Evolutionary conservation across 768 basidiomycete genomes (phyloP).

Genomic region (Tulasnella sp.): DNA sequence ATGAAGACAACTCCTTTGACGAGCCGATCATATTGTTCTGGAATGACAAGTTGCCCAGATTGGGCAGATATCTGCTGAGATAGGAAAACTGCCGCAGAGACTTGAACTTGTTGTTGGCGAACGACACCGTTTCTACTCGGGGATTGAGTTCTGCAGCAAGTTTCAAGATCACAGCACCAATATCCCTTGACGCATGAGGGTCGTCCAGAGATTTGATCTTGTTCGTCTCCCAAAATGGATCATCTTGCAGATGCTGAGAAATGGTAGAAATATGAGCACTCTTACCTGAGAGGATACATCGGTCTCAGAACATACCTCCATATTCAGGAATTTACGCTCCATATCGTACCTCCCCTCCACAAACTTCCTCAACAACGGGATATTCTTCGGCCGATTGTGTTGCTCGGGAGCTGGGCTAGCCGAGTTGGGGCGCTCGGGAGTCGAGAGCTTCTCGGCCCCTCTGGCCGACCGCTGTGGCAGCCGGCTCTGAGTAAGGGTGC

Average conservation of each 20-base stretch:
- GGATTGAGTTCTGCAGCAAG: conserved; percentile 69
- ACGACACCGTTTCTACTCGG: conserved; percentile 62
- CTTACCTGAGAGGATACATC: not conserved
- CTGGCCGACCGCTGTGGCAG: too few species aligned
- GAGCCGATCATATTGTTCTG: conserved; percentile 61
- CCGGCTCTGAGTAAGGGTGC: too few species aligned
- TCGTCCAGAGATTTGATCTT: conserved; percentile 58
- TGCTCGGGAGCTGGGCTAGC: too few species aligned
- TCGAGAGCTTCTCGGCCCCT: too few species aligned
- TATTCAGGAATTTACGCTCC: conserved; percentile 57
- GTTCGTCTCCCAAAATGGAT: conserved; percentile 60
- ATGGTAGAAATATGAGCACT: not conserved
- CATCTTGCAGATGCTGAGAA: conserved; percentile 59
- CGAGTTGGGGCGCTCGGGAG: too few species aligned
- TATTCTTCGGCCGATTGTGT: too few species aligned
- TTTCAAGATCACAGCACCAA: conserved; percentile 76
- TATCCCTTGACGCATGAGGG: conserved; percentile 40
- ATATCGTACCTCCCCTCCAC: conserved; percentile 62
- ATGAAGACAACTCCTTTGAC: conserved; percentile 57
- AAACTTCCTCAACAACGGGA: conserved; percentile 67
- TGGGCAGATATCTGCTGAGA: conserved; percentile 63
- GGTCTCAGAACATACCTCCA: conserved; percentile 48
- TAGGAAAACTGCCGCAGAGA: conserved; percentile 46
- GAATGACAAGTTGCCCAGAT: conserved; percentile 64
- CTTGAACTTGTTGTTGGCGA: conserved; percentile 65